Base-by-base conservation (phyloP, 139 green algal species). In the Coccomyxa sp. region DNA sequence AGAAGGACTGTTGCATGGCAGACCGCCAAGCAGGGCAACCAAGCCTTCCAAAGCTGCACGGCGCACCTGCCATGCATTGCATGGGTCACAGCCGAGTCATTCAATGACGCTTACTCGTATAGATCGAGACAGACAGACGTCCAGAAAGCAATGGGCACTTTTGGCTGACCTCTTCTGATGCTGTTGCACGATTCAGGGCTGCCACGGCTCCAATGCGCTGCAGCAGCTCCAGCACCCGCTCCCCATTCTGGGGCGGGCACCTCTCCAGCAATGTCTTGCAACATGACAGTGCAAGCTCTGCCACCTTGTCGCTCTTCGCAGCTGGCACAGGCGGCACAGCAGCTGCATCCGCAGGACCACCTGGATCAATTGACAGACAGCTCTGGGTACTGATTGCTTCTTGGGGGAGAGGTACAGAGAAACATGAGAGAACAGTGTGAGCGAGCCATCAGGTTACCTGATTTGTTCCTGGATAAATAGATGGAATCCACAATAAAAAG, bases 401-500 rank as follows among this genome's bases (percentile, higher is more conserved):
- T 60, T 28, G 1, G 12, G 23, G 30, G 30, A 80, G 30, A 80
- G 38, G 23, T 63, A 17, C 12, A 15, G 76, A n/a, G 59, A 80
- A 60, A 25, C 27, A 60, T 51, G 3, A 51, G 38, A 51, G 38
- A 51, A 51, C 38, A 51, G 38, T 51, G 38, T 51, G 38, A 51
- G 38, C 38, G 38, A 51, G 38, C 38, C 38, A n/a, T n/a, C n/a
- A 27, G n/a, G 11, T 0, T 80, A 25, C 31, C 27, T 28, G 30
- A 0, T 1, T 17, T 16, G 38, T 14, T 32, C 59, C 30, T 27
- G 76, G 16, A 63, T 30, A 80, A 0, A 25, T 17, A 30, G 15
- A 31, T 31, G 30, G 87, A 89, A 25, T 97, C 93, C 13, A 94
- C 28, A 25, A 91, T 85, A 13, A 95, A 79, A 45, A 90, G 82